Base-by-base conservation (phyloP, 352 stramenopile species). In the Pilasporangium apinafurcum region DNA sequence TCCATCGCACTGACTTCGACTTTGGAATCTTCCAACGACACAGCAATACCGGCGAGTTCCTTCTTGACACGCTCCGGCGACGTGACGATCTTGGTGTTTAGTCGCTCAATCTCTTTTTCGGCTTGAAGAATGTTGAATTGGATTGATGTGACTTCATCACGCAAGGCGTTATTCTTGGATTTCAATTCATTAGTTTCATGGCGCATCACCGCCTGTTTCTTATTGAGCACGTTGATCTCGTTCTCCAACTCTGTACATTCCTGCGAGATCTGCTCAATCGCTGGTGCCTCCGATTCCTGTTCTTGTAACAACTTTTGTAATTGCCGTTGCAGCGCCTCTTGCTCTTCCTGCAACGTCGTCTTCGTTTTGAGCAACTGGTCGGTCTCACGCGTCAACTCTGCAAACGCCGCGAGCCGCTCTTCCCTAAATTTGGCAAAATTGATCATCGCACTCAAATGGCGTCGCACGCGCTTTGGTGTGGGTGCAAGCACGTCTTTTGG, bases 341-440 rank as follows among this genome's bases (percentile, higher is more conserved):
- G 75, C 48, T 88, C 68, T 24, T 90, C 80, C 39, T 76, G 62
- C 22, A 85, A 48, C 36, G 63, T 35, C 22, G 65, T 60, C 46
- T 70, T 75, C 16, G 63, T 51, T 37, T 52, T 52, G n/a, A 72
- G 43, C 28, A 78, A 44, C 37, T 68, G 52, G 30, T 93, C 81
- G 2, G 86, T 83, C 48, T 92, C 62, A n/a, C 74, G 63, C 25
- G 67, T 89, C 28, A 96, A 62, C 13, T 95, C 69, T 5, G 57
- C 63, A 49, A 98, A 97, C 12, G 90, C 59, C 1, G 56, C 58
- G 20, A 98, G 50, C 9, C 91, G 85, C 51, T 98, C 94, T 45
- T 98, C 90, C 14, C 92, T 73, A 60, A 98, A 98, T 58, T 97
- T 98, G 42, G 88, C 74, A 65, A 98, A 98, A 74, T 99, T 99